Percentiles rank a stretch among this genome's conserved stretches.
Evolutionary conservation across 805 yeast species (phyloP).

Genomic region (Saturnispora dispora): DNA sequence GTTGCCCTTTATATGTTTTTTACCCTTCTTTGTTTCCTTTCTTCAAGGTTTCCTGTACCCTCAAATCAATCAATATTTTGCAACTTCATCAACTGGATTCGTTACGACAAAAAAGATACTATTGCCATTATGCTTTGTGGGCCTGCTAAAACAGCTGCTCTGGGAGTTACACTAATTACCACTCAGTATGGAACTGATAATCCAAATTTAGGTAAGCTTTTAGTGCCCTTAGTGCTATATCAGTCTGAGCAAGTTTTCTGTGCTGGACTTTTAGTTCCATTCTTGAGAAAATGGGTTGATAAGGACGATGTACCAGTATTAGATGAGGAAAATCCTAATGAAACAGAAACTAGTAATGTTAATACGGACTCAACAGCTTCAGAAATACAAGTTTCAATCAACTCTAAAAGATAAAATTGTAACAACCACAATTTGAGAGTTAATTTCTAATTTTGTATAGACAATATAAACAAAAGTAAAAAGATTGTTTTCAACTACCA

Average conservation of each 20-base stretch:
- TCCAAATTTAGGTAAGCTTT: constrained; percentile 53
- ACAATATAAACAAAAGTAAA: not conserved
- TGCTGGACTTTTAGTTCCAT: constrained; percentile 38
- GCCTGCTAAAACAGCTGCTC: constrained; percentile 87
- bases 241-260: constrained; percentile 80
- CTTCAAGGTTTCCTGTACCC: constrained; percentile 53
- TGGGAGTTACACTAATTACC: constrained; percentile 73
- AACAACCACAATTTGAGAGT: too few species aligned
- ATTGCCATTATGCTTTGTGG: constrained; percentile 79
- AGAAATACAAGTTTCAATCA: not conserved
- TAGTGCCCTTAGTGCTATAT: constrained; percentile 76
- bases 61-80: constrained; percentile 44
- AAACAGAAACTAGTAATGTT: not conserved
- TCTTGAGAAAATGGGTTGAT: constrained; percentile 5
- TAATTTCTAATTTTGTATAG: not conserved
- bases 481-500: constrained; percentile 19
- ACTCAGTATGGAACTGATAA: constrained; percentile 50
- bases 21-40: constrained; percentile 50
- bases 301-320: not conserved
- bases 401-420: not conserved
- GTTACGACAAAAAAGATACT: constrained; percentile 60
- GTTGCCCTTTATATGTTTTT: constrained; percentile 70
- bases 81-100: constrained; percentile 34
- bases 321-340: not conserved
- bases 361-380: not conserved